These are phyloP conservation scores for Phytophthora parvispora DNA, from an alignment of 352 stramenopile genomes.

Conservation along the genomic window DNA sequence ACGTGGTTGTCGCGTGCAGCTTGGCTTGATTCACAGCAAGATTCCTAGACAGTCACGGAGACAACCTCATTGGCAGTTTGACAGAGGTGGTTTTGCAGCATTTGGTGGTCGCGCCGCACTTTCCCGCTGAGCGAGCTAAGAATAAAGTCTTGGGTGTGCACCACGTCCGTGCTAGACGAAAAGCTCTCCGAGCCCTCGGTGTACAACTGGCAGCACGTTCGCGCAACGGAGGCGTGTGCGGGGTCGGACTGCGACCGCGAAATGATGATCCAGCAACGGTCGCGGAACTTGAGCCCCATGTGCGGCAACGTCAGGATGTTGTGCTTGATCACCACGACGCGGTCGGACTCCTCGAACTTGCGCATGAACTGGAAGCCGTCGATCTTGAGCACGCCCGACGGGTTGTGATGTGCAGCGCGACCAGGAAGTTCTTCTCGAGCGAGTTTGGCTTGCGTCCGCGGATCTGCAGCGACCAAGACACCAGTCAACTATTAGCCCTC, in stretches of 20 bases:
- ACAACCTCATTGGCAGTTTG: conserved; percentile 25
- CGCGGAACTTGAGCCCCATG: conserved; percentile 38
- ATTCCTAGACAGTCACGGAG: conserved; percentile 21
- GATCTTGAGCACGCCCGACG: conserved; percentile 33
- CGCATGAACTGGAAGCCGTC: conserved; percentile 45
- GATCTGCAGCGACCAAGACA: conserved; percentile 17
- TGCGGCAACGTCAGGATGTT: conserved; percentile 34
- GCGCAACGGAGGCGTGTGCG: conserved; percentile 28
- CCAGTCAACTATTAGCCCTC: neutral
- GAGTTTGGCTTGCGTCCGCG: conserved; percentile 38
- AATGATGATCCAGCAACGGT: conserved; percentile 48
- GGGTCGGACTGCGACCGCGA: conserved; percentile 39
- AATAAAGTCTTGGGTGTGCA: conserved; percentile 36
- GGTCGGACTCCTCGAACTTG: conserved; percentile 41
- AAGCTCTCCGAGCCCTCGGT: conserved; percentile 28
- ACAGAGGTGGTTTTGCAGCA: conserved; percentile 40
- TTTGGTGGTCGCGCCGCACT: conserved; percentile 37
- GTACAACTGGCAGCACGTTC: conserved; percentile 45
- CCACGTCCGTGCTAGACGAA: conserved; percentile 18
- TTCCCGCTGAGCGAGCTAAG: conserved; percentile 39
- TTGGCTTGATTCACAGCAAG: neutral
- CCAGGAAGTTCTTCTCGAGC: conserved; percentile 47
- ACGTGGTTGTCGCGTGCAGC: neutral
- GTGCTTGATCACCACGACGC: conserved; percentile 39
- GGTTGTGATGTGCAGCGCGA: conserved; percentile 41